Evolutionary conservation across 441 rosid genomes (phyloP).

Genomic region (Eutrema salsugineum): DNA sequence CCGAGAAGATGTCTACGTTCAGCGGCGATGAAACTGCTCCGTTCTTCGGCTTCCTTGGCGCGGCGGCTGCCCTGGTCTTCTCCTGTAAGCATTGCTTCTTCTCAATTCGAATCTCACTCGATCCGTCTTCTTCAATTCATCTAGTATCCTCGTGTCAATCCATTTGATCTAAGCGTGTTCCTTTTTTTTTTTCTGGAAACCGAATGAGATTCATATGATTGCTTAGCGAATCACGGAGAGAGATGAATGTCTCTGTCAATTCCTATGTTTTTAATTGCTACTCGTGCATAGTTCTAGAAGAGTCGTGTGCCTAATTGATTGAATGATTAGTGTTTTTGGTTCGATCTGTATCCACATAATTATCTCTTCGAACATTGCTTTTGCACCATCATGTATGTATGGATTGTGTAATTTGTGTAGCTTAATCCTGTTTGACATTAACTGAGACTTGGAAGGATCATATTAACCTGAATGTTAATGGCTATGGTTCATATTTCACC

Average conservation of each 20-base stretch:
- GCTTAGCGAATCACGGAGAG: neutral
- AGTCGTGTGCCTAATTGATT: neutral
- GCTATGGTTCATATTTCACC: too few species aligned
- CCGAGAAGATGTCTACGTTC: conserved; percentile 36
- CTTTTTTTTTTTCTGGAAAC: neutral
- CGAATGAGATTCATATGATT: neutral
- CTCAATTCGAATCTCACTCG: neutral
- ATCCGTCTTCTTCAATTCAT: neutral
- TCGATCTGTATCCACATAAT: neutral
- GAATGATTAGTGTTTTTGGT: neutral
- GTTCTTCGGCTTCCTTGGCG: conserved; percentile 53
- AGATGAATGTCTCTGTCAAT: neutral
- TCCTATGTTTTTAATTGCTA: too few species aligned
- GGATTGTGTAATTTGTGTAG: neutral
- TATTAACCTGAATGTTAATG: too few species aligned
- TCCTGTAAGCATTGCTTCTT: conserved; percentile 40
- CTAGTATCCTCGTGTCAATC: too few species aligned
- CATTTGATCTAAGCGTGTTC: too few species aligned
- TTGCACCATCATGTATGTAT: neutral
- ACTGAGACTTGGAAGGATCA: too few species aligned
- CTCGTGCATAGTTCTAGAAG: neutral
- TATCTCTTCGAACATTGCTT: neutral
- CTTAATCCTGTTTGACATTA: neutral
- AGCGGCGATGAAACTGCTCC: conserved; percentile 71
- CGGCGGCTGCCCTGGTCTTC: conserved; percentile 59